Evolutionary conservation across 1,284 basidiomycete genomes (phyloP).

Genomic region (Malassezia equina): DNA sequence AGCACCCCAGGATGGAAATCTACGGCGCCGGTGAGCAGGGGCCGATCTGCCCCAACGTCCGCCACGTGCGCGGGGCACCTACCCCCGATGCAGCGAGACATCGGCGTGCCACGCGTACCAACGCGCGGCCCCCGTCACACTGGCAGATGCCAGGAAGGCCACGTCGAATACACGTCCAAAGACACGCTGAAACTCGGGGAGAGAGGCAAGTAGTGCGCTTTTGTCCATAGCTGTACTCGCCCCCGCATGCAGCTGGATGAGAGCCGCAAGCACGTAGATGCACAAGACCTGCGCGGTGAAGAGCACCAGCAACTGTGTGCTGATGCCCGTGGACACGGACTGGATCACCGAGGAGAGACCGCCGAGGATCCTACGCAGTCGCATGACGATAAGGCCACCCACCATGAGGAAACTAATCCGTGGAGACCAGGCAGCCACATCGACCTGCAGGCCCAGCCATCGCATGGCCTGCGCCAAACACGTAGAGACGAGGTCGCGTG

Average conservation of each 20-base stretch:
- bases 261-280: conserved; percentile 50
- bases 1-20: background rate
- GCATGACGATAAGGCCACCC: conserved; percentile 49
- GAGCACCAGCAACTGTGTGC: conserved; percentile 49
- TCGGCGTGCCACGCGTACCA: conserved; percentile 14
- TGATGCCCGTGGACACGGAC: conserved; percentile 47
- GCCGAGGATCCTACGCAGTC: conserved; percentile 48
- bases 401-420: conserved; percentile 48
- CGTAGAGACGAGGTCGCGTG: conserved; percentile 46
- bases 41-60: background rate
- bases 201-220: conserved; percentile 41
- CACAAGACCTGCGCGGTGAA: conserved; percentile 50
- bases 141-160: conserved; percentile 47
- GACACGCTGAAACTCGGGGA: conserved; percentile 50
- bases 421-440: conserved; percentile 48
- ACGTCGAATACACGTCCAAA: conserved; percentile 49
- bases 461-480: conserved; percentile 41
- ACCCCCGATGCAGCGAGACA: background rate
- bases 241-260: conserved; percentile 48
- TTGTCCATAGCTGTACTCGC: background rate
- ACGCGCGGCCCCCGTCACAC: conserved; percentile 21
- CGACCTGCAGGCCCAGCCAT: conserved; percentile 45
- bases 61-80: background rate
- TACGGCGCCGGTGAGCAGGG: background rate
- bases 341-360: conserved; percentile 47